Conservation (phyloP, 305 asterid species). For the Solanum hybrid region DNA sequence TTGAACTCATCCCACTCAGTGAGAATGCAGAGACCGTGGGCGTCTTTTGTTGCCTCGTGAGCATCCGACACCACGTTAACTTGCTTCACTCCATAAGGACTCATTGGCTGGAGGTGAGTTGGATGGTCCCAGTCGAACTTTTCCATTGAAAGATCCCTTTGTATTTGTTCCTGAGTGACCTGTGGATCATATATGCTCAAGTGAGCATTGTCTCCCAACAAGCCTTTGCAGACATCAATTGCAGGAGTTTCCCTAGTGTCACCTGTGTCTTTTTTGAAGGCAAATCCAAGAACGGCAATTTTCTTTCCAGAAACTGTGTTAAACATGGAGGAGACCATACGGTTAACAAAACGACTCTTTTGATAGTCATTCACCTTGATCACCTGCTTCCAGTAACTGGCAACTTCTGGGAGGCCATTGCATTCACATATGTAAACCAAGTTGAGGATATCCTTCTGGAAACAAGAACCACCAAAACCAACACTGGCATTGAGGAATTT, state of each 20-base stretch:
- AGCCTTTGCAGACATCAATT: slow-evolving; percentile 41
- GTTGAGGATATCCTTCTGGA: slow-evolving; percentile 41
- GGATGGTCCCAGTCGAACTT: slow-evolving; percentile 43
- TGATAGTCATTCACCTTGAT: slow-evolving; percentile 51
- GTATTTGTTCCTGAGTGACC: slow-evolving; percentile 26
- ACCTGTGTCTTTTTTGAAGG: slow-evolving; percentile 43
- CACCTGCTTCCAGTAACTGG: slow-evolving; percentile 51
- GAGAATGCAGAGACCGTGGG: slow-evolving; percentile 43
- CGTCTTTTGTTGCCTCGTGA: slow-evolving; percentile 37
- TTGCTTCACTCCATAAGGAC: slow-evolving; percentile 25
- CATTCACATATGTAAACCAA: slow-evolving; percentile 49
- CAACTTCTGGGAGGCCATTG: slow-evolving; percentile 43
- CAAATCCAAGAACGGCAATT: slow-evolving; percentile 30
- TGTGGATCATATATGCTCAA: slow-evolving; percentile 50
- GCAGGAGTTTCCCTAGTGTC: slow-evolving; percentile 53
- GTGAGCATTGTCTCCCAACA: slow-evolving; percentile 35
- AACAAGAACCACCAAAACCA: slow-evolving; percentile 47
- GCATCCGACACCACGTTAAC: slow-evolving; percentile 32
- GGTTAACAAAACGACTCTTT: slow-evolving; percentile 26
- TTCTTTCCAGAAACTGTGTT: slow-evolving; percentile 36
- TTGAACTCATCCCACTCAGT: slow-evolving; percentile 56
- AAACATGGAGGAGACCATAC: slow-evolving; percentile 36
- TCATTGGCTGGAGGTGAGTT: slow-evolving; percentile 19
- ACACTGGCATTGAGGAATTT: slow-evolving; percentile 49
- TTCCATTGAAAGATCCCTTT: slow-evolving; percentile 27